Conservation (phyloP, 2,329 filamentous ascomycete species). For the Hirsutella minnesotensis region DNA sequence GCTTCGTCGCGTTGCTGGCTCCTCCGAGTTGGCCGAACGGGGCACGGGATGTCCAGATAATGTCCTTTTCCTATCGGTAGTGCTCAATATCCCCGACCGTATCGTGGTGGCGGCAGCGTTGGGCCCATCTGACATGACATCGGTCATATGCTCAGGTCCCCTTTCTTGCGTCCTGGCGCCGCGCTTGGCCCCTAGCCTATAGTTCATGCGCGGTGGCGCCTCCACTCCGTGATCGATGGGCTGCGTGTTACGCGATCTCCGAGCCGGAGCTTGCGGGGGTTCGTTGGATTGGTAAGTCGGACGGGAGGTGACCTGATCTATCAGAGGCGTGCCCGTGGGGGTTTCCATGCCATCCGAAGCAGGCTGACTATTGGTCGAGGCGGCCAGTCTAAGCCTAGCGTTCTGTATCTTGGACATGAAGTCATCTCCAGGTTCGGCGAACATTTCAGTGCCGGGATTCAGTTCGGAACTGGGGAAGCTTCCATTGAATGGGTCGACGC, state of each 20-base stretch:
- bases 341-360: constrained; percentile 52
- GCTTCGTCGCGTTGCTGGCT: constrained; percentile 54
- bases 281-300: constrained; percentile 21
- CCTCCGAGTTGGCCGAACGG: constrained; percentile 39
- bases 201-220: constrained; percentile 52
- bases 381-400: constrained; percentile 32
- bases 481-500: constrained; percentile 40
- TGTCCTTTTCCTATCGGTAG: constrained; percentile 70
- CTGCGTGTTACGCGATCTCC: constrained; percentile 43
- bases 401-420: constrained; percentile 45
- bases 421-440: constrained; percentile 36
- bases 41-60: constrained; percentile 71
- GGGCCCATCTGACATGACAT: constrained; percentile 30
- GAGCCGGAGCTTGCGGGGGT: constrained; percentile 37
- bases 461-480: constrained; percentile 27
- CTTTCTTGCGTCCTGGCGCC: constrained; percentile 23
- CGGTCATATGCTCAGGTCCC: constrained; percentile 17
- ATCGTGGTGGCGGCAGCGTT: constrained; percentile 22
- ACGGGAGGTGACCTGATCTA: constrained; percentile 13
- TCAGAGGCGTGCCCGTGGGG: constrained; percentile 25
- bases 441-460: constrained; percentile 27
- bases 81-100: constrained; percentile 25
- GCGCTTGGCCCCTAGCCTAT: constrained; percentile 36
- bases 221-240: constrained; percentile 40
- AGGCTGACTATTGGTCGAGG: constrained; percentile 22